phyloP scores from a whole-genome alignment of 148 eudicot genomes.

The Dianthus caryophyllus region DNA sequence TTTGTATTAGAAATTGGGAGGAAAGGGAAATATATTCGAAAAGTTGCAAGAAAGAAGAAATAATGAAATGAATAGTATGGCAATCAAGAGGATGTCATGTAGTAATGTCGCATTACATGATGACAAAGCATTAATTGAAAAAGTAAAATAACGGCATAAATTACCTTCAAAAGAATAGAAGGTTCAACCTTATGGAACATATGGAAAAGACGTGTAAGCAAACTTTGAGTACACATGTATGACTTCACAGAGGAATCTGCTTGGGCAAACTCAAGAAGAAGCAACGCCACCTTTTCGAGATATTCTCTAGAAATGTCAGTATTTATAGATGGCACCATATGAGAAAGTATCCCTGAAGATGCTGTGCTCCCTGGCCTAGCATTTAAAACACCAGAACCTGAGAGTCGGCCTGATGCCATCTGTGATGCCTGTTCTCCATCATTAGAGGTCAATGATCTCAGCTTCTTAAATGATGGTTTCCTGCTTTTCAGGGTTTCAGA shows the following conservation, averaged over 20 bases:
- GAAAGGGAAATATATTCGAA: not conserved
- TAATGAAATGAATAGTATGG: not conserved
- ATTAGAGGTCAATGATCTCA: conserved; percentile 44
- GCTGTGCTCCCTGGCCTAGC: conserved; percentile 95
- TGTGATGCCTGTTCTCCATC: conserved; percentile 77
- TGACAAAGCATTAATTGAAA: not conserved
- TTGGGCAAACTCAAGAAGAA: conserved; percentile 83
- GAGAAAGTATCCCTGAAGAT: conserved; percentile 85
- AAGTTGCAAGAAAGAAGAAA: not conserved
- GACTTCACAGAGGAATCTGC: conserved; percentile 91
- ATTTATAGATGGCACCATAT: conserved; percentile 73
- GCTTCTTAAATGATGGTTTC: conserved; percentile 51
- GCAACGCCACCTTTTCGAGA: conserved; percentile 93
- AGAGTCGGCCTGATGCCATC: conserved; percentile 84
- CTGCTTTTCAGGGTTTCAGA: conserved; percentile 53
- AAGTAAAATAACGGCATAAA: not conserved
- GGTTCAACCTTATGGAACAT: conserved; percentile 94
- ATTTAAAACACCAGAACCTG: conserved; percentile 95
- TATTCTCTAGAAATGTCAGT: conserved; percentile 90
- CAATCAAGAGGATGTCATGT: not conserved
- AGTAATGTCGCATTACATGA: not conserved
- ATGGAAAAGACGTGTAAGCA: conserved; percentile 90
- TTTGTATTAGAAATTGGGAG: not conserved
- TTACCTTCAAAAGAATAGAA: conserved; percentile 89
- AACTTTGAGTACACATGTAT: conserved; percentile 87